Evolutionary conservation across 1,139 yeast genomes (phyloP).

Genomic region (Nakaseomyces delphensis): DNA sequence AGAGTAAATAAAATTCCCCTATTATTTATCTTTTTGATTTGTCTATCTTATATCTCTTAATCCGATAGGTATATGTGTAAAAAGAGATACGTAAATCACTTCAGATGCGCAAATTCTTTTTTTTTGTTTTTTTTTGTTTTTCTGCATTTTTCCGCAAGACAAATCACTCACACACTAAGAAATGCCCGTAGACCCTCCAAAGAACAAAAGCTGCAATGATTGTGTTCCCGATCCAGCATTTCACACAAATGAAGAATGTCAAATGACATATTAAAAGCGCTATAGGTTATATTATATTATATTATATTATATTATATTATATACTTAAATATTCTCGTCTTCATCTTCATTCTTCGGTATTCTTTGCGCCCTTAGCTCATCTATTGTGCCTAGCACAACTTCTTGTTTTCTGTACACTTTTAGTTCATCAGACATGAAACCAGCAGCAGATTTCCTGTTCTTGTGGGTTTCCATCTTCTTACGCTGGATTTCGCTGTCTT

Average conservation of each 20-base stretch:
- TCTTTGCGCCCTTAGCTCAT: constrained; percentile 30
- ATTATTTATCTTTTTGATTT: not conserved
- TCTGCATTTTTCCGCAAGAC: not conserved
- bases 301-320: no score
- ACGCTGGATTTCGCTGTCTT: constrained; percentile 24
- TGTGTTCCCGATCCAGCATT: no score
- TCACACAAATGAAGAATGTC: no score
- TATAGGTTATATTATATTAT: no score
- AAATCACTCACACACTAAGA: not conserved
- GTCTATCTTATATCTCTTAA: no score
- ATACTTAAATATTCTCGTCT: not conserved
- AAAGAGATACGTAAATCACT: no score
- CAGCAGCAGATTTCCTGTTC: constrained; percentile 26
- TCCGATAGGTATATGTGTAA: no score
- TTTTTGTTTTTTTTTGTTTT: not conserved
- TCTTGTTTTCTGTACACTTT: constrained; percentile 56
- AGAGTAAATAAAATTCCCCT: no score
- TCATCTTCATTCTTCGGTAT: constrained; percentile 4
- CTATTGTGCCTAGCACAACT: constrained; percentile 57
- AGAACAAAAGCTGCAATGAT: no score
- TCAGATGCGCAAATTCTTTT: not conserved
- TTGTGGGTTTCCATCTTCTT: constrained; percentile 3
- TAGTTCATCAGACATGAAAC: constrained; percentile 41
- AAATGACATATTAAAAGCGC: no score
- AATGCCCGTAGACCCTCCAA: not conserved